Base-by-base conservation (phyloP, 2,329 filamentous ascomycete species). In the Apiospora marii region DNA sequence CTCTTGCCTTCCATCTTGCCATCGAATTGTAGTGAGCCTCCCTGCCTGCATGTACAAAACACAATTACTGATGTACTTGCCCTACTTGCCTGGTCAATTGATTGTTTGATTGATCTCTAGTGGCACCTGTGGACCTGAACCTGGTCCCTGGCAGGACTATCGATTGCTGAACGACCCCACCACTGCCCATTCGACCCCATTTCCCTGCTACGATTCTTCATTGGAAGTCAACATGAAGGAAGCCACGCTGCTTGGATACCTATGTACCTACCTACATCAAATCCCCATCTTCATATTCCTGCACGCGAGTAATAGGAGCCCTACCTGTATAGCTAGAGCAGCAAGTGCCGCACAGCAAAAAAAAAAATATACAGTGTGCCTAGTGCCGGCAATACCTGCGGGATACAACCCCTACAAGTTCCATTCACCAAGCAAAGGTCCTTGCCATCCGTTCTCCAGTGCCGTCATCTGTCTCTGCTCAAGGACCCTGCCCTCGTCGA, bases 101-200 rank as follows among this genome's bases (percentile, higher is more conserved):
- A 41, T 41, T 30, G 27, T 2, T 41, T 41, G 37, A 44, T 44
- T 2, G 13, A 12, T 44, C 12, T 1, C 16, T 16, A 44, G 13
- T 58, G 58, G 19, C 22, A 34, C 13, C 34, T 64, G 34, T 61
- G 53, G 22, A 41, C 41, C 58, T 24, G 51, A 24, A 14, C 49
- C 49, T 61, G 30, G 53, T 19, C 58, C 53, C 58, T 41, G 58
- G 58, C 34, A 64, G 30, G 34, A 37, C 58, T 61, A 61, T 61
- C 53, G 30, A 37, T 12, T 12, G 53, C 53, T 37, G 53, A 8
- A 61, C 19, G 53, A 61, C 53, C 27, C 53, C 30, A 37, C 58
- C 34, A 37, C 53, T 64, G 19, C 58, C n/a, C 58, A 3, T 64
- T 41, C 34, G 37, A 41, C 37, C 4, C 30, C 58, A 22, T 41